Base-by-base conservation (phyloP, 495 filamentous ascomycete genomes). In the Bryoglossum gracile region DNA sequence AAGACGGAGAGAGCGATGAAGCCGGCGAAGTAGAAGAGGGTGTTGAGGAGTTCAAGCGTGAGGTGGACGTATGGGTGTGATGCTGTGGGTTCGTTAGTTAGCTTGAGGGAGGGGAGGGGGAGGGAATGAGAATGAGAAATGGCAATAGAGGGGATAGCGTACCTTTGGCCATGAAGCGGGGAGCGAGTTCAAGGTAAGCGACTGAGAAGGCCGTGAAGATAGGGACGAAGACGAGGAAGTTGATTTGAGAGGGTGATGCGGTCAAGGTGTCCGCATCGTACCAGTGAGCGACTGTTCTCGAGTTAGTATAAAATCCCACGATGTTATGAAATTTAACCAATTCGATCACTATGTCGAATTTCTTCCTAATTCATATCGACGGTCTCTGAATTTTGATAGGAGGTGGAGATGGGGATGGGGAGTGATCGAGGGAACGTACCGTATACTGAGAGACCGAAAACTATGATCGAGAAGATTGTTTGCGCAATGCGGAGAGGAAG, bases 11-110 rank as follows among this genome's bases (percentile, higher is more conserved):
- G 68, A 0, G 85, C 84, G 58, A 89, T 73, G 62, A 84, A 89
- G 26, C 85, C 86, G 0, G 80, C 72, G 65, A 95, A 84, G 84
- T 84, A 91, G 71, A 92, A 87, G 44, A 90, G 65, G 64, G 78
- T 76, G 43, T 87, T 90, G 35, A 80, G 43, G 32, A 66, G 57
- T 59, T 90, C 86, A 42, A 86, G 55, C 18, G 65, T 74, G 4
- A 86, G 65, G 30, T 83, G 68, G n/a, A 66, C 70, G 51, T 75
- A 77, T 21, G 73, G 76, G 64, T 82, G 73, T 66, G 25, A 75
- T 62, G 60, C 63, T 62, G n/a, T n/a, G n/a, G n/a, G n/a, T n/a
- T n/a, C n/a, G n/a, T n/a, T n/a, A n/a, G n/a, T n/a, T n/a, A n/a
- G n/a, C n/a, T n/a, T n/a, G n/a, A n/a, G n/a, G n/a, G n/a, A n/a